Conservation (phyloP, 495 filamentous ascomycete genomes). For the Penicillium turbatum region DNA sequence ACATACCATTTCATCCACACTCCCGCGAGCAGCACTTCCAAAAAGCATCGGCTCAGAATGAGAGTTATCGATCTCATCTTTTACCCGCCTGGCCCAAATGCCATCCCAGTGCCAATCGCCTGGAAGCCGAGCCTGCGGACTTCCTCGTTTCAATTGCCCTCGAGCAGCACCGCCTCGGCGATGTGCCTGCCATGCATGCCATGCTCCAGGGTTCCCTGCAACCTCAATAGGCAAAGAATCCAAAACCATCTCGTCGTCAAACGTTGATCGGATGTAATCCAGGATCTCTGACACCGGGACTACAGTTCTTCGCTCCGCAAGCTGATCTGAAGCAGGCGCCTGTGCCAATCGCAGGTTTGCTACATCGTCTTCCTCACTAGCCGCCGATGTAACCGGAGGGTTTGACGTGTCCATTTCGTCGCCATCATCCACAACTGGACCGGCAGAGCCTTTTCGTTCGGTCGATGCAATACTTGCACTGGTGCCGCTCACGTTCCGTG, state of each 20-base stretch:
- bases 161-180: constrained; percentile 30
- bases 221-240: constrained; percentile 75
- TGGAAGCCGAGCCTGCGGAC: constrained; percentile 51
- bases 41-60: constrained; percentile 72
- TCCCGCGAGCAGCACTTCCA: constrained; percentile 53
- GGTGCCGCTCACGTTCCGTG: constrained; percentile 36
- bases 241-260: constrained; percentile 70
- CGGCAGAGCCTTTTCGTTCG: neutral
- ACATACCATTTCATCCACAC: constrained; percentile 62
- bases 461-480: constrained; percentile 6
- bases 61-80: constrained; percentile 69
- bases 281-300: constrained; percentile 51
- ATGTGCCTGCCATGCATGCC: constrained; percentile 83
- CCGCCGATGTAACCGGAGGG: neutral
- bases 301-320: constrained; percentile 18
- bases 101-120: constrained; percentile 96
- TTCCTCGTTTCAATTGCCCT: constrained; percentile 27
- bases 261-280: constrained; percentile 73
- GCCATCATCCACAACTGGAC: neutral
- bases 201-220: constrained; percentile 82
- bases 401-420: neutral
- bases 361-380: constrained; percentile 2
- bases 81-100: constrained; percentile 83
- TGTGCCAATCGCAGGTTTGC: constrained; percentile 11
- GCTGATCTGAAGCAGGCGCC: constrained; percentile 16